A percentile compares a stretch with the other conserved stretches of the same genome.
These are phyloP conservation scores for Zhuliangozyma parablackwelliae DNA, from an alignment of 1,139 yeast genomes.

Conservation along the genomic window DNA sequence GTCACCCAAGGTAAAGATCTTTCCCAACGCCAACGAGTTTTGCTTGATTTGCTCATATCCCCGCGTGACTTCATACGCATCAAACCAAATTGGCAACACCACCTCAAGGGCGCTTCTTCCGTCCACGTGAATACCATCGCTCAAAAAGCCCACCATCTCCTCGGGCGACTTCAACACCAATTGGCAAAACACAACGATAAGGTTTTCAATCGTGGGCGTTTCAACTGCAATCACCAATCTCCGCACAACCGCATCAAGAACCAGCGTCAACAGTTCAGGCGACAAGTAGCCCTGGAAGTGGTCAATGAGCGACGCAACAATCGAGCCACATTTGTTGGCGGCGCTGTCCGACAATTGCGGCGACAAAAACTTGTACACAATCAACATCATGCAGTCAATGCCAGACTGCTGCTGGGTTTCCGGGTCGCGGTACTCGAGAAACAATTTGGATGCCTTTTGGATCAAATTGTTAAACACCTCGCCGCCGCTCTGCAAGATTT, in stretches of 20 bases:
- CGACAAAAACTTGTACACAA: slow-evolving; percentile 67
- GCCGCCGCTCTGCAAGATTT: slow-evolving; percentile 72
- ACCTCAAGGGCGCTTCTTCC: slow-evolving; percentile 19
- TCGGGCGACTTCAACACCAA: slow-evolving; percentile 58
- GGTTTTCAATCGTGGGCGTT: slow-evolving; percentile 69
- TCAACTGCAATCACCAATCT: slow-evolving; percentile 65
- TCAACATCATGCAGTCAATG: slow-evolving; percentile 49
- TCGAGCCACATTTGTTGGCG: slow-evolving; percentile 67
- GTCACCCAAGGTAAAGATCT: slow-evolving; percentile 58
- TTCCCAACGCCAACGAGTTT: slow-evolving; percentile 67
- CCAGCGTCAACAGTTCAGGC: slow-evolving; percentile 47
- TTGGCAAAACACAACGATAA: slow-evolving; percentile 72
- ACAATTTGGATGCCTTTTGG: slow-evolving; percentile 43
- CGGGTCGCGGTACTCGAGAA: slow-evolving; percentile 37
- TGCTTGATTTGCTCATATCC: slow-evolving; percentile 73
- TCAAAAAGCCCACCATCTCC: slow-evolving; percentile 58
- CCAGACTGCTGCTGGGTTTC: slow-evolving; percentile 30
- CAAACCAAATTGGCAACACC: slow-evolving; percentile 67
- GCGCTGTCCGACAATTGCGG: slow-evolving; percentile 76
- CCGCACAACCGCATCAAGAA: slow-evolving; percentile 68
- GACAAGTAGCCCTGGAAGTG: slow-evolving; percentile 53
- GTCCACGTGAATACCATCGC: slow-evolving; percentile 27
- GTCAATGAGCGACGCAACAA: slow-evolving; percentile 61
- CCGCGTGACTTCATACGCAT: slow-evolving; percentile 72
- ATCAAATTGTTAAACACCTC: slow-evolving; percentile 67